phyloP scores from a whole-genome alignment of 208 protist genomes.

The Trypanosoma conorhini region DNA sequence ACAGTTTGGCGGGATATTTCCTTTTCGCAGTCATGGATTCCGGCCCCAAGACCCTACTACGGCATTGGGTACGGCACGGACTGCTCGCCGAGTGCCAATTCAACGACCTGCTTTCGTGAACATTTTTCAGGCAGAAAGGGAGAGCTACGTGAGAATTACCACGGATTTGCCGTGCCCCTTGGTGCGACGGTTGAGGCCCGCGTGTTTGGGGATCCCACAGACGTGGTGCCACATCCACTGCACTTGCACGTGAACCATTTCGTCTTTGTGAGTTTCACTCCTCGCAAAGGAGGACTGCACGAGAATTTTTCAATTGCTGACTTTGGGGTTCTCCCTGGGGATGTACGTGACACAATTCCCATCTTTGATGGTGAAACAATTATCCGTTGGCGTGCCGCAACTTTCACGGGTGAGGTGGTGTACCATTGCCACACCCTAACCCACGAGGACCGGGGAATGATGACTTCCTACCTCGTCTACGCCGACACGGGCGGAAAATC shows the following conservation, averaged over 20 bases:
- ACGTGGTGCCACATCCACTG: conserved; percentile 73
- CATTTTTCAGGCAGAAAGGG: conserved; percentile 58
- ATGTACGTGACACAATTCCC: conserved; percentile 87
- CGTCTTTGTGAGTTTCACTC: conserved; percentile 66
- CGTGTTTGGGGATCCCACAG: conserved; percentile 72
- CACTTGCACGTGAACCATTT: conserved; percentile 92
- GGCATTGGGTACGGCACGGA: conserved; percentile 66
- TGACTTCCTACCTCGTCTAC: conserved; percentile 78
- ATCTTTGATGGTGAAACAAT: conserved; percentile 80
- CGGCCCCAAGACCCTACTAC: conserved; percentile 51
- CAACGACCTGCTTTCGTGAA: conserved; percentile 63
- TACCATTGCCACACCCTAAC: conserved; percentile 85
- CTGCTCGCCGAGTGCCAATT: conserved; percentile 61
- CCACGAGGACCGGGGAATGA: conserved; percentile 89
- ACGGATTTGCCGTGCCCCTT: conserved; percentile 73
- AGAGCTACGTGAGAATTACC: conserved; percentile 30
- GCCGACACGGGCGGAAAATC: not conserved
- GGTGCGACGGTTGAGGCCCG: conserved; percentile 58
- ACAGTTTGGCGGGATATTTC: conserved; percentile 57
- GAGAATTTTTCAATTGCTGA: conserved; percentile 71
- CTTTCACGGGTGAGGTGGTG: conserved; percentile 75
- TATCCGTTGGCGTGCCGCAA: conserved; percentile 81
- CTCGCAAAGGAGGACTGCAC: conserved; percentile 66
- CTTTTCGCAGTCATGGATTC: conserved; percentile 58
- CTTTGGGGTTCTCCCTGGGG: conserved; percentile 58